phyloP scores from a whole-genome alignment of 441 rosid genomes.

The Populus trichocarpa region DNA sequence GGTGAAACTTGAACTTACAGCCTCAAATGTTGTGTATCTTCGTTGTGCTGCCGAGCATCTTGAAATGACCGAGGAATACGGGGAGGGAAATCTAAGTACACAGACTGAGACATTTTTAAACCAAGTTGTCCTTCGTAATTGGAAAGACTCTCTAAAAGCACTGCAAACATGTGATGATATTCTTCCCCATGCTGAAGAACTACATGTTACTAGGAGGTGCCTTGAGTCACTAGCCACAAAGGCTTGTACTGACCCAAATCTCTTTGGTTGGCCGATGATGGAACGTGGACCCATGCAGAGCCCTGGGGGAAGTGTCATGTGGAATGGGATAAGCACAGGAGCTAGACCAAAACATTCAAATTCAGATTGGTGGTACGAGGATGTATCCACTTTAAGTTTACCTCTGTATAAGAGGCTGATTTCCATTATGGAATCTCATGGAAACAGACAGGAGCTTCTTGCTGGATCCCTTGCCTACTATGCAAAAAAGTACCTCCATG shows the following conservation, averaged over 20 bases:
- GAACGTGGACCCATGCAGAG: conserved; percentile 97
- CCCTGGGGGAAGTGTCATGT: conserved; percentile 90
- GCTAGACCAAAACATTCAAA: conserved; percentile 72
- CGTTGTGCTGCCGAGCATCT: conserved; percentile 89
- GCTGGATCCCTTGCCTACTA: conserved; percentile 75
- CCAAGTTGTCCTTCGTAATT: conserved; percentile 73
- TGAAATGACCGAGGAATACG: conserved; percentile 90
- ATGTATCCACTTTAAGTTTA: conserved; percentile 72
- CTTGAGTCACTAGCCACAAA: conserved; percentile 72
- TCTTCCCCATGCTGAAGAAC: conserved; percentile 55
- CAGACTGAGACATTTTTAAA: conserved; percentile 84
- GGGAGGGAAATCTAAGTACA: conserved; percentile 74
- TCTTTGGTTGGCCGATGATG: conserved; percentile 89
- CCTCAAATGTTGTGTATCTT: conserved; percentile 78
- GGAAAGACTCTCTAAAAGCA: conserved; percentile 86
- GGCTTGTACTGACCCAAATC: conserved; percentile 80
- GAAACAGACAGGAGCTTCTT: conserved; percentile 70
- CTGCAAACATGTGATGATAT: conserved; percentile 83
- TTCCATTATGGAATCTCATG: conserved; percentile 67
- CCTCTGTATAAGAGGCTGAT: conserved; percentile 73
- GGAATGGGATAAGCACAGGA: conserved; percentile 98
- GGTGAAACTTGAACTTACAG: conserved; percentile 86
- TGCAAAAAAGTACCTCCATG: conserved; percentile 80
- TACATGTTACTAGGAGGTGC: conserved; percentile 70
- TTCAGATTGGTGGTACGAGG: conserved; percentile 97